Evolutionary conservation across 2,329 filamentous ascomycete species (phyloP).

Genomic region (Incumbomyces lentus): DNA sequence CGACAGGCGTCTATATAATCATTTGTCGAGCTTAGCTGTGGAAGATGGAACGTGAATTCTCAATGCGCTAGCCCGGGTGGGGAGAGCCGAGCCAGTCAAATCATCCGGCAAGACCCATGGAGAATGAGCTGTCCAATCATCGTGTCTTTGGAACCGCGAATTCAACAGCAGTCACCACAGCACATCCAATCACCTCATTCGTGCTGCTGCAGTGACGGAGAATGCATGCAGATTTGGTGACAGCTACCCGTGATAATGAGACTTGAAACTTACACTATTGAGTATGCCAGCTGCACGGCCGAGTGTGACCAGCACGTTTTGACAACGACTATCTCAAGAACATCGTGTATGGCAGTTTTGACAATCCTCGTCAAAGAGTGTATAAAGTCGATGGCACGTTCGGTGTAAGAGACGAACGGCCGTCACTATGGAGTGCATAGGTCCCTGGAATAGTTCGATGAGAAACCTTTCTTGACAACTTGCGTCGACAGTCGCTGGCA

Average conservation of each 20-base stretch:
- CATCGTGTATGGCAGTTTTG: no score
- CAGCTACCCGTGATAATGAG: slow-evolving; percentile 4
- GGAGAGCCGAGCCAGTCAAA: neutral
- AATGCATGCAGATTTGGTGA: slow-evolving; percentile 2
- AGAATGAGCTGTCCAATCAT: neutral
- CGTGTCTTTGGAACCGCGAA: neutral
- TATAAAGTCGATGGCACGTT: no score
- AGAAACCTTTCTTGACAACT: no score
- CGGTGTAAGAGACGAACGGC: no score
- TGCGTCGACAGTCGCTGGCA: no score
- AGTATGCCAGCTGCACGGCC: neutral
- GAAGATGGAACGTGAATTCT: slow-evolving; percentile 5
- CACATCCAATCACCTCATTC: neutral
- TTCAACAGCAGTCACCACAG: neutral
- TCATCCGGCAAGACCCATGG: neutral
- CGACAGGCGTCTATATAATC: slow-evolving; percentile 10
- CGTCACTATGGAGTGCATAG: no score
- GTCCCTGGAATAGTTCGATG: no score
- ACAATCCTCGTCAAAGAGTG: no score
- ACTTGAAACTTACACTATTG: neutral
- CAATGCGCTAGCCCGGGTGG: neutral
- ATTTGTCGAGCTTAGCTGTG: neutral
- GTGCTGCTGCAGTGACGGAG: neutral
- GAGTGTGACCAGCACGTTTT: neutral
- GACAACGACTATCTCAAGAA: neutral